A percentile compares a stretch with the other conserved stretches of the same genome.
These are phyloP conservation scores for Knoxia roxburghii DNA, from an alignment of 257 asterid species.

Conservation along the genomic window DNA sequence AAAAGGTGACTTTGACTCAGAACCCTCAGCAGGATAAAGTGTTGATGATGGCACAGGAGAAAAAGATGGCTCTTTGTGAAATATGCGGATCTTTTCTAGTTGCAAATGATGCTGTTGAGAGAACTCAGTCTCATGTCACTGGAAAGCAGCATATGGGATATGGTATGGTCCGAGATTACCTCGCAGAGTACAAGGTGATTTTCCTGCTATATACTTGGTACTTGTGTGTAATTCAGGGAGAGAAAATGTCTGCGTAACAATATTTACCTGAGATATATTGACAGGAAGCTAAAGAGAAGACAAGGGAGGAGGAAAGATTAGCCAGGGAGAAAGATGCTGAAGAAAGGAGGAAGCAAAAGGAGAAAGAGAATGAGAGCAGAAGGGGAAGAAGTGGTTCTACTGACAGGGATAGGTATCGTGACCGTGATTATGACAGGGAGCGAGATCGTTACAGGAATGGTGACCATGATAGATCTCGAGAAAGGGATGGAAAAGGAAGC, in stretches of 20 bases:
- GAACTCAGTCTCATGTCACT: conserved; percentile 95
- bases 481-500: conserved; percentile 59
- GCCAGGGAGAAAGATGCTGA: conserved; percentile 84
- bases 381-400: conserved; percentile 57
- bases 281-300: conserved; percentile 83
- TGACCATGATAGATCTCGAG: conserved; percentile 48
- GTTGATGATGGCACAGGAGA: conserved; percentile 84
- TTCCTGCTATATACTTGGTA: neutral
- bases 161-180: conserved; percentile 89
- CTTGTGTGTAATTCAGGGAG: neutral
- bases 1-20: conserved; percentile 73
- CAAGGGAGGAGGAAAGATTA: conserved; percentile 74
- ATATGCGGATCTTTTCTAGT: conserved; percentile 95
- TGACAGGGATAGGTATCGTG: conserved; percentile 70
- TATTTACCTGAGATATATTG: conserved; percentile 17
- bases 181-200: conserved; percentile 48
- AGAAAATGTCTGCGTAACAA: conserved; percentile 6
- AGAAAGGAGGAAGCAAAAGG: conserved; percentile 70
- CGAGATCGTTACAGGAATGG: conserved; percentile 50
- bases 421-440: conserved; percentile 53
- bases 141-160: conserved; percentile 97
- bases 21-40: conserved; percentile 70
- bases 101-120: conserved; percentile 96
- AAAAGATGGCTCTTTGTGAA: conserved; percentile 96
- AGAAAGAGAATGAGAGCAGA: conserved; percentile 60